These are phyloP conservation scores for Salix arbutifolia DNA, from an alignment of 345 rosid genomes.

Conservation along the genomic window DNA sequence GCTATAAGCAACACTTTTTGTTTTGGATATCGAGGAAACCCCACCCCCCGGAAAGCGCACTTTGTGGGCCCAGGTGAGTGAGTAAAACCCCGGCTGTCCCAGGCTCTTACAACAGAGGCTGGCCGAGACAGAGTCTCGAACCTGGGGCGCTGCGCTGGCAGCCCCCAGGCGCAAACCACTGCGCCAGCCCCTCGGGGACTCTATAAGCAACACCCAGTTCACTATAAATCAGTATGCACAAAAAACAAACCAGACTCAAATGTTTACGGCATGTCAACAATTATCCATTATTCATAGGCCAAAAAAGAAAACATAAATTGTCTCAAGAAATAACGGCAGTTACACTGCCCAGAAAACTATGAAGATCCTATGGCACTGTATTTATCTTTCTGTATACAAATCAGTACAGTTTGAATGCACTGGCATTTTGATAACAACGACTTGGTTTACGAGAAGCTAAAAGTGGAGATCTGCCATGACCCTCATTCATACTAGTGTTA, in stretches of 20 bases:
- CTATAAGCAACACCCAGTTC: neutral
- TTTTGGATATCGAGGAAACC: no score
- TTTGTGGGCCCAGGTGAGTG: no score
- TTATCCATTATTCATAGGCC: neutral
- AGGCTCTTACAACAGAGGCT: no score
- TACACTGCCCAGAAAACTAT: neutral
- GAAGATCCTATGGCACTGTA: neutral
- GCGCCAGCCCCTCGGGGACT: no score
- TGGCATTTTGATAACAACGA: neutral
- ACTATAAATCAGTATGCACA: neutral
- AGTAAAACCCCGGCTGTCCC: no score
- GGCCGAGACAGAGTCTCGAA: no score
- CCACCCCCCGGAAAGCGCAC: no score
- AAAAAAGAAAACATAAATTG: neutral
- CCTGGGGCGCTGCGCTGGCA: no score
- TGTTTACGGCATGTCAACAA: neutral
- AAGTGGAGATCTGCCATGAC: neutral
- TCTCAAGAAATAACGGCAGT: neutral
- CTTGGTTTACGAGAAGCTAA: neutral
- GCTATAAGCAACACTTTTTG: neutral
- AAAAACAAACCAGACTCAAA: neutral
- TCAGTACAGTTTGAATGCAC: neutral
- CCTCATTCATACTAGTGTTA: neutral
- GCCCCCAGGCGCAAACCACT: no score
- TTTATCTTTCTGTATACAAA: neutral